Evolutionary conservation across 257 asterid species (phyloP), one percentile per base, ranked within the genome.

Genomic region (Scutellaria minor): DNA sequence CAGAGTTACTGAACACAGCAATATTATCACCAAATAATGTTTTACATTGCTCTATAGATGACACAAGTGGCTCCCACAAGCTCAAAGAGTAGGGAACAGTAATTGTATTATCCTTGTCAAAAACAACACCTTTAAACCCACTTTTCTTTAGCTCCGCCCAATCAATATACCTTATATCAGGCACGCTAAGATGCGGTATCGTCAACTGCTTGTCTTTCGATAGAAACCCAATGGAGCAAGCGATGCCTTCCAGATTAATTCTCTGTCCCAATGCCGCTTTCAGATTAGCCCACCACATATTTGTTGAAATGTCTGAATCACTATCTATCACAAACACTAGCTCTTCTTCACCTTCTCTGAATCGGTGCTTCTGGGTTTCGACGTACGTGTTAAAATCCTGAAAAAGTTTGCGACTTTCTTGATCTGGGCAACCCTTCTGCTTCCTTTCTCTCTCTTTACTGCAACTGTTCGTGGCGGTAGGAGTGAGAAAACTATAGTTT

Each of bases 221-320:
- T 10, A 90, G 27, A 80, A 89, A 78, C 74, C 89, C 86, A 40
- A 87, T 65, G 9, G 90, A 78, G 68, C 81, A 78, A 71, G 84
- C 71, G 73, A 93, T 79, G 37, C 96, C 98, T 78, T 89, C 88
- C 2, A 93, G 15, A 71, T 93, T 93, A 81, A 93, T 77, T 54
- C 96, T 88, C 83, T 90, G 98, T 6, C 98, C 98, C 42, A 90
- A n/a, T 7, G 90, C 95, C 58, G 98, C 93, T 83, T 83, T 89
- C 18, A 89, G 64, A 39, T 87, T 86, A 4, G 83, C 77, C 95
- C 96, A 89, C 92, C 91, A 74, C 98, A 90, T 90, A 85, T 79
- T 85, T 73, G 89, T 63, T 11, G 45, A 66, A 82, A 82, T 79
- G 71, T 46, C 82, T 18, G 63, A 71, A 14, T 20, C 66, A 31